Base-by-base conservation (phyloP, 805 yeast species). In the Lipomyces sp. region DNA sequence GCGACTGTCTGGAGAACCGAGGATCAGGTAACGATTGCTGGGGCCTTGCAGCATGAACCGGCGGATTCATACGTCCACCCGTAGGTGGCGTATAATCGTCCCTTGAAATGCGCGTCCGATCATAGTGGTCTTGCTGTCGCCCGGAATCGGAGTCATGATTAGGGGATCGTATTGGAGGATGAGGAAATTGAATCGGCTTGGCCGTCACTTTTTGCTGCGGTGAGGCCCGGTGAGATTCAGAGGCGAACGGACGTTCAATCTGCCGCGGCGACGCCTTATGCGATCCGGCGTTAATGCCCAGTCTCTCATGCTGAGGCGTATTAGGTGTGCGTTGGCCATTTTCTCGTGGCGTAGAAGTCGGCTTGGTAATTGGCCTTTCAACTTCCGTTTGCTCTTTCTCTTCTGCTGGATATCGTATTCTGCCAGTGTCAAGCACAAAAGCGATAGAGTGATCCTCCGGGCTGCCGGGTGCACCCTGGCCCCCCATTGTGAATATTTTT, bases 401-500 rank as follows among this genome's bases (percentile, higher is more conserved):
- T 53, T 79, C 82, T n/a, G 78, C 76, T 1, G 84, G 83, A 66
- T 75, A 79, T 74, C 72, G 81, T 76, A 72, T 81, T 68, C 76
- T 79, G 77, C 77, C 71, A 75, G 87, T 78, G 71, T 91, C 94
- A 63, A 90, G 82, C 45, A 86, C 85, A 72, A 84, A 89, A 24
- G 90, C 81, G 2, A 76, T 78, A 63, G 85, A 86, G 64, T 84
- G 79, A 74, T 86, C 81, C 51, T 72, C 80, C 5, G 78, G 80
- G 65, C 81, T 83, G 33, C 81, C 81, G 34, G 80, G 75, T 56
- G 79, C 77, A 6, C 88, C 87, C 77, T 92, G 97, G 65, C 99
- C 98, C 55, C 99, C 99, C 90, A 96, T 88, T 15, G 94, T 85
- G 11, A 93, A 75, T 45, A 94, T 74, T 77, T 88, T 90, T 73